Percentiles rank a stretch among this genome's conserved stretches.
These are phyloP conservation scores for Brassica cretica DNA, from an alignment of 345 rosid genomes.

Conservation along the genomic window DNA sequence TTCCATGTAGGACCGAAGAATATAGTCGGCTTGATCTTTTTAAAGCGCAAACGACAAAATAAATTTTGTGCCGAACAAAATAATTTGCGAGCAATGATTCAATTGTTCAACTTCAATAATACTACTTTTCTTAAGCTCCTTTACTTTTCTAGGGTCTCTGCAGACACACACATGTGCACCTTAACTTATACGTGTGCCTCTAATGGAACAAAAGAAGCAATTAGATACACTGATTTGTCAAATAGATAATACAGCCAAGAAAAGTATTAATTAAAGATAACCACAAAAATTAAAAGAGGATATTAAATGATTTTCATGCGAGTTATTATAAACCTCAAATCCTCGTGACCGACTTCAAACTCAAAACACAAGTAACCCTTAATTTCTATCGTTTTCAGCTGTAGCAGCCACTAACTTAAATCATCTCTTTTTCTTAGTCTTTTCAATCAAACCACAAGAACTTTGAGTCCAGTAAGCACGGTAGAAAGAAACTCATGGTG, in stretches of 20 bases:
- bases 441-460: constrained; percentile 19
- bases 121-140: constrained; percentile 20
- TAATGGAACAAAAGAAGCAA: not conserved
- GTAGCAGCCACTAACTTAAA: constrained; percentile 21
- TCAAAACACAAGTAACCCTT: not conserved
- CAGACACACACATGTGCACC: constrained; percentile 41
- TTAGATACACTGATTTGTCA: constrained; percentile 12
- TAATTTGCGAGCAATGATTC: not conserved
- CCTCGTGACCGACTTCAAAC: constrained; percentile 32
- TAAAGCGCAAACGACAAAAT: constrained; percentile 13
- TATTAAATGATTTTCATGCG: constrained; percentile 36
- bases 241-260: constrained; percentile 6
- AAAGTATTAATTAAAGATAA: not conserved
- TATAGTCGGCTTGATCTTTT: constrained; percentile 28
- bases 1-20: constrained; percentile 30
- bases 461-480: constrained; percentile 30
- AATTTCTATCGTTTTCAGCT: constrained; percentile 14
- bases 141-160: constrained; percentile 28
- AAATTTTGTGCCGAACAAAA: not conserved
- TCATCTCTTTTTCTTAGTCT: constrained; percentile 1
- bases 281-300: not conserved
- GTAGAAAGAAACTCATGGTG: constrained; percentile 45
- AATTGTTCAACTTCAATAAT: not conserved
- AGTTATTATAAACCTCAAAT: constrained; percentile 27
- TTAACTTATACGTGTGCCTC: constrained; percentile 29